Base-by-base conservation (phyloP, 139 green algal genomes). In the Chlamydomonas applanata region DNA sequence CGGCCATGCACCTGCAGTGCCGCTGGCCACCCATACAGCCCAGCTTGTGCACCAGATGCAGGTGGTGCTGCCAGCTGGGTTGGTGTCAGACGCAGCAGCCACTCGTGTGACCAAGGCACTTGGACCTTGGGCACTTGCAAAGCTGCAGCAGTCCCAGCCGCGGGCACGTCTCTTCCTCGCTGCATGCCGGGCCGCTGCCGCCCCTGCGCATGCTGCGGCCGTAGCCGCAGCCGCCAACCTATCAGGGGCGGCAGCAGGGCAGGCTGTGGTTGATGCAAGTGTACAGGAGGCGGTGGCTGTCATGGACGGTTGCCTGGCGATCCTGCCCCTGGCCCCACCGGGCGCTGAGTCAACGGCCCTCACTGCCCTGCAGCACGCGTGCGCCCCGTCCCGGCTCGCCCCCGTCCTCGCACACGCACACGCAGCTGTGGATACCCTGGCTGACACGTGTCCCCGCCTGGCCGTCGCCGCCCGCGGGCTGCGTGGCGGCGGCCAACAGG, bases 321-420 rank as follows among this genome's bases (percentile, higher is more conserved):
- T 72, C 35, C 69, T 84, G 32, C 70, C 79, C 3, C 17, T 68
- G 9, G 33, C 70, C 17, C 72, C 68, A 24, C 73, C 79, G 32
- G 79, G 79, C 1, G 62, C 73, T 56, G 79, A 84, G 29, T 69
- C 35, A 19, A n/a, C 64, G 27, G 75, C 61, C 69, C 62, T 84
- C 17, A 56, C 66, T 53, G 74, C 74, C 32, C 40, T 84, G 61
- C 74, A 73, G 3, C 65, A 76, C 34, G 73, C 69, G 7, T 65
- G 75, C 29, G 36, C 68, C 22, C 54, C 25, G 1, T 36, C 35
- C 49, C 73, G 73, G 53, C 54, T 81, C 30, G 40, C n/a, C 34
- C 69, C 33, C 36, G 67, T 71, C 29, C 72, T 72, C 49, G 30
- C 19, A 17, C 54, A 14, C 54, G 22, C 54, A 4, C 40, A 49